A percentile compares a stretch with the other conserved stretches of the same genome.
Conservation (phyloP, 2,329 filamentous ascomycete species). For the Cladorrhinum sp. region DNA sequence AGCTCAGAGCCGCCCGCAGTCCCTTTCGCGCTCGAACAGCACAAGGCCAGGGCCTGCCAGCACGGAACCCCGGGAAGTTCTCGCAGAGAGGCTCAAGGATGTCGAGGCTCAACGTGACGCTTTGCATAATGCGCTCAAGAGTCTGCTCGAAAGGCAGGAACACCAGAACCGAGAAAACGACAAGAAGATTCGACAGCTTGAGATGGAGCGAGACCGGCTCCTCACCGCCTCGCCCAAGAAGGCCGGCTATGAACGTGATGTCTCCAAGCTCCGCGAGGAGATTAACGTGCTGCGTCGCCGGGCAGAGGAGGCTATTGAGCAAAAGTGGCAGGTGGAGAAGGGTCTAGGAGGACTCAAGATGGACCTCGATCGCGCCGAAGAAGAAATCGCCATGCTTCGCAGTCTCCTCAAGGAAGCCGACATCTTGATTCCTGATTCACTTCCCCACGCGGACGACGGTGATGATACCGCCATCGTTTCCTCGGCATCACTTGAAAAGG, state of each 20-base stretch:
- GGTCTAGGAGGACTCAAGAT: constrained; percentile 86
- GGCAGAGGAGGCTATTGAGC: constrained; percentile 89
- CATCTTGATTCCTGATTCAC: constrained; percentile 65
- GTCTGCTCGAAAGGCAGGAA: constrained; percentile 79
- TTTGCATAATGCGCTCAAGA: constrained; percentile 81
- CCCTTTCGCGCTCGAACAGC: constrained; percentile 53
- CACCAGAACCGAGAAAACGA: constrained; percentile 78
- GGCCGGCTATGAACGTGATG: constrained; percentile 79
- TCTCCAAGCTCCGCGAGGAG: constrained; percentile 75
- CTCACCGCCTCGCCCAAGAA: constrained; percentile 66
- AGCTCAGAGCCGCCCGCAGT: constrained; percentile 32
- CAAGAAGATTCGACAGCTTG: constrained; percentile 74
- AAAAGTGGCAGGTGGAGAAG: constrained; percentile 96
- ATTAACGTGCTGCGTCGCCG: constrained; percentile 79
- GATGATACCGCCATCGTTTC: constrained; percentile 49
- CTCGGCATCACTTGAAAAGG: constrained; percentile 68
- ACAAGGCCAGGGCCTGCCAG: constrained; percentile 40
- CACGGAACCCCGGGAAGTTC: constrained; percentile 61
- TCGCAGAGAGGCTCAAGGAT: constrained; percentile 82
- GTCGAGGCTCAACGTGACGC: constrained; percentile 92
- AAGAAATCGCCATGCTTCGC: constrained; percentile 83
- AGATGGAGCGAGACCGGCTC: constrained; percentile 73
- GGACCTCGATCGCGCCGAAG: constrained; percentile 92
- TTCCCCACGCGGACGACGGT: constrained; percentile 41
- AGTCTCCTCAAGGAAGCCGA: constrained; percentile 78